Conservation (phyloP, 495 filamentous ascomycete genomes). For the Extremus antarcticus region DNA sequence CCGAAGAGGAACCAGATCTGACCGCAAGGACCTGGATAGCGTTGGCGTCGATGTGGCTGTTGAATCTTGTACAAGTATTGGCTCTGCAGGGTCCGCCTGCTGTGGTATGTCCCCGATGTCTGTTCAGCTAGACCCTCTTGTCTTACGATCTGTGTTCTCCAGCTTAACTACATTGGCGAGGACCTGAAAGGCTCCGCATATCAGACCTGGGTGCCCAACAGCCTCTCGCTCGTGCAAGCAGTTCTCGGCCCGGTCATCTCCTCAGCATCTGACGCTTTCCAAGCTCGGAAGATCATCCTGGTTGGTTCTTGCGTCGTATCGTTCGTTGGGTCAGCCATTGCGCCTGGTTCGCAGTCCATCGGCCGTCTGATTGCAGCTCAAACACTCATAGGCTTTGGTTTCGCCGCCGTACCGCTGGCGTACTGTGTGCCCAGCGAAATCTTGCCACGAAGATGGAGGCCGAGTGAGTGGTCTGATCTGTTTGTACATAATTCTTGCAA, state of each 20-base stretch:
- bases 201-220: neutral
- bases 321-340: neutral
- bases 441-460: neutral
- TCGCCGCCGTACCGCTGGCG: neutral
- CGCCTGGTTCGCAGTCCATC: neutral
- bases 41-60: neutral
- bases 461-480: neutral
- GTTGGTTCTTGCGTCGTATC: neutral
- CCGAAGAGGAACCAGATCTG: slow-evolving; percentile 4
- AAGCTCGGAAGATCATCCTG: neutral
- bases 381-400: neutral
- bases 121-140: neutral
- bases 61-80: slow-evolving; percentile 6
- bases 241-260: neutral
- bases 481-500: neutral
- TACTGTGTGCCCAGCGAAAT: neutral
- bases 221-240: neutral
- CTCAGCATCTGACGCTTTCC: neutral
- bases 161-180: neutral
- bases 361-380: neutral
- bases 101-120: neutral
- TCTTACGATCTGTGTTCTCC: neutral
- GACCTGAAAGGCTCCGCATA: neutral
- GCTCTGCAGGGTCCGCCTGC: slow-evolving; percentile 2
- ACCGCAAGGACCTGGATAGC: slow-evolving; percentile 2